Base-by-base conservation (phyloP, 106 monocot genomes). In the Platanthera guangdongensis region DNA sequence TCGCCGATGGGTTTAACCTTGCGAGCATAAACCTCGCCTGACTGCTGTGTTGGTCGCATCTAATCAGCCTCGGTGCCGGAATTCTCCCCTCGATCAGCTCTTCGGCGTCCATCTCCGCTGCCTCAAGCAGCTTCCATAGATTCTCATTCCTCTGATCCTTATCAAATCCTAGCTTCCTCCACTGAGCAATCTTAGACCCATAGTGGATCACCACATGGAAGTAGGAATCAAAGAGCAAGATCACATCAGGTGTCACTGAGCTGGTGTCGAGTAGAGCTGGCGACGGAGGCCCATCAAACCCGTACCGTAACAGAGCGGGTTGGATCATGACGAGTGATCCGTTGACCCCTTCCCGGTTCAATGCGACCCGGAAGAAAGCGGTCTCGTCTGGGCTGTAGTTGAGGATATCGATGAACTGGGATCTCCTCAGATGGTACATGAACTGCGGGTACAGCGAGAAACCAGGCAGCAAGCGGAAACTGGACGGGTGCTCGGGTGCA, bases 381-480 rank as follows among this genome's bases (percentile, higher is more conserved):
- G 94, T 92, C 75, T 97, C 97, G 50, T 97, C 97, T 1, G 97
- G 97, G 21, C 80, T 86, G 78, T 84, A 86, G 81, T 91, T 94
- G 77, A 92, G 91, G 52, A 97, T 81, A 54, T 97, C 94, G 25
- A 97, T 91, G 77, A 97, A 94, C 57, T 89, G 97, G 18, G 97
- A 97, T 59, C 97, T 81, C 65, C 97, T 80, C 32, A 97, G 55
- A 45, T 97, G 81, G 74, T 90, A 97, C 86, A 97, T 97, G 74
- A 97, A 94, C 81, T 97, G 97, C 0, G 97, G 97, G 49, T 82
- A 97, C 7, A 97, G 82, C 3, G 97, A 94, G 78, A 97, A 91
- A 69, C 81, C 82, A 1, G 94, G 83, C 16, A 91, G 83, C 14
- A 97, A 86, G 13, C 88, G 77, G 54, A 97, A 97, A 16, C 89